A percentile compares a stretch with the other conserved stretches of the same genome.
phyloP scores from a whole-genome alignment of 129 eudicot species.

The Deinandra increscens region DNA sequence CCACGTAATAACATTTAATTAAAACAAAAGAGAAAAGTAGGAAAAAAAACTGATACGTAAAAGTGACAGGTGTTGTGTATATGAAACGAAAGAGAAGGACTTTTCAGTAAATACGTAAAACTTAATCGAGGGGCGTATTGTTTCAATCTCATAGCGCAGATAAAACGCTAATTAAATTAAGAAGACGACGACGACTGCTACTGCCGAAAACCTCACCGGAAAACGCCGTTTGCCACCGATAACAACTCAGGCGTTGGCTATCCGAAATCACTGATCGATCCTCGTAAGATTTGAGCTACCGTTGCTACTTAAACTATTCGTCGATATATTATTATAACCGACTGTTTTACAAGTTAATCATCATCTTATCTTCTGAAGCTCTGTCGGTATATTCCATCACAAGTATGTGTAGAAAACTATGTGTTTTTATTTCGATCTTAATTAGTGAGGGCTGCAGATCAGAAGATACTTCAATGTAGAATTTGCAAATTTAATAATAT shows the following conservation, averaged over 20 bases:
- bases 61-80: too few species aligned
- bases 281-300: conserved; percentile 23
- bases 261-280: not conserved
- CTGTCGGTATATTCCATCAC: not conserved
- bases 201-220: conserved; percentile 25
- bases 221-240: conserved; percentile 21
- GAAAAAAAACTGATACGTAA: too few species aligned
- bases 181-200: conserved; percentile 29
- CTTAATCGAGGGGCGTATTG: conserved; percentile 2
- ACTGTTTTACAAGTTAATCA: conserved; percentile 10
- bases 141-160: conserved; percentile 14
- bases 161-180: conserved; percentile 17
- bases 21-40: too few species aligned
- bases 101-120: conserved; percentile 15
- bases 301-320: not conserved
- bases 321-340: not conserved
- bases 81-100: not conserved
- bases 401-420: not conserved
- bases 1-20: too few species aligned
- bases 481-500: conserved; percentile 9
- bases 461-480: conserved; percentile 12
- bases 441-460: conserved; percentile 21
- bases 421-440: not conserved
- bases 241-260: conserved; percentile 10
- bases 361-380: conserved; percentile 11